These are phyloP conservation scores for Piloderma croceum DNA, from an alignment of 768 basidiomycete genomes.

Conservation along the genomic window DNA sequence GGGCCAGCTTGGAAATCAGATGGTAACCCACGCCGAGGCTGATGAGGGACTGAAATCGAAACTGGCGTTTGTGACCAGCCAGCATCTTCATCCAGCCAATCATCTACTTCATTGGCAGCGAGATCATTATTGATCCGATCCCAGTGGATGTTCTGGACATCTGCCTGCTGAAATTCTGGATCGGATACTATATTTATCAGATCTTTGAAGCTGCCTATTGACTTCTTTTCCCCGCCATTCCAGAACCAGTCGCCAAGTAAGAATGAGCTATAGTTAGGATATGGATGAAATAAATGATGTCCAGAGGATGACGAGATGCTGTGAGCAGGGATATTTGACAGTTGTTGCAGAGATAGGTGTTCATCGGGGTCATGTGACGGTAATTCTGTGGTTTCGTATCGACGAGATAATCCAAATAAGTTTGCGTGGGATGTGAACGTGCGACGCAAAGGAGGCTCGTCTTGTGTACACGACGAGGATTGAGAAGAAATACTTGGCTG, in stretches of 20 bases:
- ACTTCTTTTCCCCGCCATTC: conserved; percentile 4
- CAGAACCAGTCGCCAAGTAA: conserved; percentile 11
- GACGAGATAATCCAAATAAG: too few species aligned
- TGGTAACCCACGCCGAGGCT: not conserved
- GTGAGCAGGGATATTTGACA: too few species aligned
- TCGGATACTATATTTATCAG: conserved; percentile 8
- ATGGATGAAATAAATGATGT: conserved; percentile 23
- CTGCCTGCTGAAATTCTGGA: conserved; percentile 3
- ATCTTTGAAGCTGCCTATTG: conserved; percentile 4
- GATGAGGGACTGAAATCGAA: conserved; percentile 8
- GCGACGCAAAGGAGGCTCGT: too few species aligned
- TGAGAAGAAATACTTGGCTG: too few species aligned
- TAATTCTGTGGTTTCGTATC: too few species aligned
- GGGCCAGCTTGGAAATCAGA: too few species aligned
- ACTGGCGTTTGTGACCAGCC: conserved; percentile 12
- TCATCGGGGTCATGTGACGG: too few species aligned
- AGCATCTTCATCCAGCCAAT: conserved; percentile 7
- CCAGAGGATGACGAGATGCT: too few species aligned
- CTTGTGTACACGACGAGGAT: too few species aligned
- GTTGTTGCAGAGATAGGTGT: too few species aligned
- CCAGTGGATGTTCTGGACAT: conserved; percentile 10
- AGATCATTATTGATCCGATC: conserved; percentile 7
- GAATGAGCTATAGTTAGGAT: conserved; percentile 10
- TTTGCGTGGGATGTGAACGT: too few species aligned
- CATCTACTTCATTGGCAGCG: not conserved